Percentiles rank a stretch among this genome's conserved stretches.
These are phyloP conservation scores for Hanseniaspora gamundiae DNA, from an alignment of 1,139 yeast species.

Conservation along the genomic window DNA sequence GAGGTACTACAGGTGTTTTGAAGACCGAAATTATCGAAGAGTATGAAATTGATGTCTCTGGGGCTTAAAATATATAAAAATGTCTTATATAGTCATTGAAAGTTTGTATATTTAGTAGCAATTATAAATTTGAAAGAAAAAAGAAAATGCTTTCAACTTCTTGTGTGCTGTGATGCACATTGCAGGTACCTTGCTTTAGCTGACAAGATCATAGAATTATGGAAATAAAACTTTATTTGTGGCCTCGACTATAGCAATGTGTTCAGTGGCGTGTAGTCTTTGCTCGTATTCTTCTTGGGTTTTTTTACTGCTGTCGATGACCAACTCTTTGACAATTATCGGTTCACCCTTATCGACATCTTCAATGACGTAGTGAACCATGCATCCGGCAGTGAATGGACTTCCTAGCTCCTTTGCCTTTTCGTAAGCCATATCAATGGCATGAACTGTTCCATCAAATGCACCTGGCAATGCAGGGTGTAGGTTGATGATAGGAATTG, in stretches of 20 bases:
- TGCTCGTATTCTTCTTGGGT: slow-evolving; percentile 65
- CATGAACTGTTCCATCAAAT: slow-evolving; percentile 85
- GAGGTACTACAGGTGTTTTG: slow-evolving; percentile 86
- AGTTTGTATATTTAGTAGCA: not conserved
- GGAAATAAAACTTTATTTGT: slow-evolving; percentile 43
- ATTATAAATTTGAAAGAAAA: not conserved
- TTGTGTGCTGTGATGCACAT: no score
- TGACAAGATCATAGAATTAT: not conserved
- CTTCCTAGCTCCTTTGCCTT: slow-evolving; percentile 70
- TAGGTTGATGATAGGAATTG: slow-evolving; percentile 72
- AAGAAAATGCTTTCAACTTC: no score
- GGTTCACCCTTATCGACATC: slow-evolving; percentile 94
- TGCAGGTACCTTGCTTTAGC: no score
- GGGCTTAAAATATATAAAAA: not conserved
- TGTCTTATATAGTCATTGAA: not conserved
- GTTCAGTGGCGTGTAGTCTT: slow-evolving; percentile 79
- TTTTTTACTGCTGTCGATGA: slow-evolving; percentile 51
- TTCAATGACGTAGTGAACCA: slow-evolving; percentile 91
- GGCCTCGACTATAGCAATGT: slow-evolving; percentile 86
- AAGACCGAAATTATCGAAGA: slow-evolving; percentile 59
- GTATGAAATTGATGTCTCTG: slow-evolving; percentile 32
- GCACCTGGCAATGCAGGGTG: slow-evolving; percentile 98
- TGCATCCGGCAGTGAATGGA: slow-evolving; percentile 61
- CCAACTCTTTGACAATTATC: slow-evolving; percentile 65
- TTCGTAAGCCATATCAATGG: slow-evolving; percentile 91